These are phyloP conservation scores for Diaporthe ampelina DNA, from an alignment of 2,329 filamentous ascomycete genomes.

Conservation along the genomic window DNA sequence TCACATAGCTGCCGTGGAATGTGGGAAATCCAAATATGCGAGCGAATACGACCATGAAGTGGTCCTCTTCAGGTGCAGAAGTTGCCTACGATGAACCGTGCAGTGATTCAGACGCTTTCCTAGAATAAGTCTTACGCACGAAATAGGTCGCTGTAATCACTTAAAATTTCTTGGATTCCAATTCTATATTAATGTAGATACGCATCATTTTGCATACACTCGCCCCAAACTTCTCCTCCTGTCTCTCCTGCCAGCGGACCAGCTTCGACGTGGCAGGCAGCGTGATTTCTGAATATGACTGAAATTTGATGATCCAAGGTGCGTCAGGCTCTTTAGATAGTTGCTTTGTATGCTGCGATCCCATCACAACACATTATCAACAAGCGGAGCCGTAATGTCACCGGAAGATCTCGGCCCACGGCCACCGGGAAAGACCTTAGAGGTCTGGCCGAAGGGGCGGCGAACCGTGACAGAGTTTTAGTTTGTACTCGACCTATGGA, in stretches of 20 bases:
- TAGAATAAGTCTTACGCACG: no score
- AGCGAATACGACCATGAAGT: not conserved
- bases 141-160: no score
- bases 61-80: not conserved
- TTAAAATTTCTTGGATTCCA: no score
- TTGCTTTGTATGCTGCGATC: not conserved
- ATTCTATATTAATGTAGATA: not conserved
- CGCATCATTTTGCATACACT: not conserved
- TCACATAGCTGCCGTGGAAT: conserved; percentile 23
- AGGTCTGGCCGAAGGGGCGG: not conserved
- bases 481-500: not conserved
- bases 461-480: no score
- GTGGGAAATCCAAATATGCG: conserved; percentile 9
- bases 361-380: not conserved
- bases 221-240: not conserved
- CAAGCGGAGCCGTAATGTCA: not conserved
- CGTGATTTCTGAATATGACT: not conserved
- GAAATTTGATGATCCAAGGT: not conserved
- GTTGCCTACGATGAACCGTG: not conserved
- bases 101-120: no score
- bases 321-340: not conserved
- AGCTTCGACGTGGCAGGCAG: not conserved
- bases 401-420: not conserved
- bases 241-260: not conserved
- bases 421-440: not conserved